Percentiles rank a stretch among this genome's conserved stretches.
phyloP scores from a whole-genome alignment of 768 basidiomycete species.

The Xanthoconium stramineum region DNA sequence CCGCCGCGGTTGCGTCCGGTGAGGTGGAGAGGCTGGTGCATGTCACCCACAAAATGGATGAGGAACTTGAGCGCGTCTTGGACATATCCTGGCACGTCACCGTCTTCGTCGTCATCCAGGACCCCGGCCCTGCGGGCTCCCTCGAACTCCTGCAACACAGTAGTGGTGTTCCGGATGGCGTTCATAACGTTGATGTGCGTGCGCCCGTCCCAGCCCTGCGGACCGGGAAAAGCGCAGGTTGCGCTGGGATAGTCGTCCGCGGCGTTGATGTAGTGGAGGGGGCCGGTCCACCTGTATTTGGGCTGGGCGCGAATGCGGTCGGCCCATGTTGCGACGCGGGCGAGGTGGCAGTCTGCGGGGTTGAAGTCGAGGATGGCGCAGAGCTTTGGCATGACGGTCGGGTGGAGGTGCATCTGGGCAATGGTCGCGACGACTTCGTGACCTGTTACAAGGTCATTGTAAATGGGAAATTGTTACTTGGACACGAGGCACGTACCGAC shows the following conservation, averaged over 20 bases:
- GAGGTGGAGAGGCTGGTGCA: slow-evolving; percentile 93
- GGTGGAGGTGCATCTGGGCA: slow-evolving; percentile 88
- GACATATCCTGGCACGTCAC: slow-evolving; percentile 36
- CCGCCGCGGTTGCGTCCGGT: slow-evolving; percentile 87
- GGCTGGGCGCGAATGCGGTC: slow-evolving; percentile 55
- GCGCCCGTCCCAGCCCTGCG: slow-evolving; percentile 66
- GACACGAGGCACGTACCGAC: slow-evolving; percentile 29
- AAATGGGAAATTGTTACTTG: not conserved
- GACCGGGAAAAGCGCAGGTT: slow-evolving; percentile 74
- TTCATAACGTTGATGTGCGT: slow-evolving; percentile 66
- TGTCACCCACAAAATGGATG: slow-evolving; percentile 89
- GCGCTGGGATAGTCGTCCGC: slow-evolving; percentile 74
- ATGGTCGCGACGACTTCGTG: slow-evolving; percentile 94
- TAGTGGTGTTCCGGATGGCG: slow-evolving; percentile 74
- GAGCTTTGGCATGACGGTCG: slow-evolving; percentile 59
- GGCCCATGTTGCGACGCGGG: slow-evolving; percentile 86
- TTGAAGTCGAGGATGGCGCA: slow-evolving; percentile 62
- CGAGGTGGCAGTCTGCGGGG: slow-evolving; percentile 63
- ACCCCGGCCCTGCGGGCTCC: slow-evolving; percentile 9
- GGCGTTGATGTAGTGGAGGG: slow-evolving; percentile 75
- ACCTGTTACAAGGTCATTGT: slow-evolving; percentile 38
- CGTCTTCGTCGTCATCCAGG: slow-evolving; percentile 10
- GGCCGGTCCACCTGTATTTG: slow-evolving; percentile 66
- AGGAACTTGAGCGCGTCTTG: slow-evolving; percentile 90
- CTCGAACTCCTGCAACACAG: slow-evolving; percentile 52